Evolutionary conservation across 2,329 filamentous ascomycete genomes (phyloP).

Genomic region (Fusarium palustre): DNA sequence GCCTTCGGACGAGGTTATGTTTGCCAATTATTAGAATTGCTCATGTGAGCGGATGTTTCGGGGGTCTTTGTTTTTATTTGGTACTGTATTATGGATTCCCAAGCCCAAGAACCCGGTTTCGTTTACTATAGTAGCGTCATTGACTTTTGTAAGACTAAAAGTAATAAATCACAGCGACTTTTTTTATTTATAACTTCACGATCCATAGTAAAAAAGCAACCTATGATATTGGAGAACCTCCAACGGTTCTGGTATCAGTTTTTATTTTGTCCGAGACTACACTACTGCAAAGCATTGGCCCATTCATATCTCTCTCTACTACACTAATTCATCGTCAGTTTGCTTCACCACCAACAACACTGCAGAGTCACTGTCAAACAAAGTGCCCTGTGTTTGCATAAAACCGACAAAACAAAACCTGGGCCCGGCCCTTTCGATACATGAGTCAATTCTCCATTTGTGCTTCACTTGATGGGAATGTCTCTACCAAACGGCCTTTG

Average conservation of each 20-base stretch:
- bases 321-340: neutral
- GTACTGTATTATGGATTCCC: conserved; percentile 16
- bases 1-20: neutral
- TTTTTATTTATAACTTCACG: neutral
- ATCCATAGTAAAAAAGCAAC: conserved; percentile 8
- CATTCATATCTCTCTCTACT: neutral
- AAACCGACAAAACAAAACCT: neutral
- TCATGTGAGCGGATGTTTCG: conserved; percentile 18
- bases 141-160: conserved; percentile 7
- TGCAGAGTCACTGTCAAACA: neutral
- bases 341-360: neutral
- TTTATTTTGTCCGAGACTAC: neutral
- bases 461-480: neutral
- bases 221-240: neutral
- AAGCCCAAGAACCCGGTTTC: conserved; percentile 15
- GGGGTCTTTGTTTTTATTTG: neutral
- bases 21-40: conserved; percentile 1
- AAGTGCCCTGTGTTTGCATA: conserved; percentile 3
- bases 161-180: neutral
- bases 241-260: neutral
- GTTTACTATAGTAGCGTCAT: conserved; percentile 29
- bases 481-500: neutral
- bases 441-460: neutral
- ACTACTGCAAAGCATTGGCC: neutral
- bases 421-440: neutral